Evolutionary conservation across 192 early-diverging fungal species (phyloP).

Genomic region (Coemansia sp.): DNA sequence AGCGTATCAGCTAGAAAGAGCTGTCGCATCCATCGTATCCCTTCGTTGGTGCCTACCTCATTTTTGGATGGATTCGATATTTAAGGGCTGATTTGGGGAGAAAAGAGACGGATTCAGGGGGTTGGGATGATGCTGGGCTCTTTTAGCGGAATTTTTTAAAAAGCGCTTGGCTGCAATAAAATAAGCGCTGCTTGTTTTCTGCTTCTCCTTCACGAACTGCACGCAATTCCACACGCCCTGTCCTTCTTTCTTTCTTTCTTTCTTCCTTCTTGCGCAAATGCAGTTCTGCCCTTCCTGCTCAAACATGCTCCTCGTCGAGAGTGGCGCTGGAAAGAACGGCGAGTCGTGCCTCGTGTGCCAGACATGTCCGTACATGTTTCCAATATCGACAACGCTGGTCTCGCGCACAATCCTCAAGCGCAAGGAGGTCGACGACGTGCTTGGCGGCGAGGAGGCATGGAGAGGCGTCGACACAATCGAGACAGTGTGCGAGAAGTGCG

Average conservation of each 20-base stretch:
- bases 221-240: neutral
- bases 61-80: slow-evolving; percentile 20
- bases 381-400: slow-evolving; percentile 64
- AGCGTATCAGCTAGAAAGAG: neutral
- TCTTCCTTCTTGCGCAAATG: slow-evolving; percentile 49
- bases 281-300: slow-evolving; percentile 88
- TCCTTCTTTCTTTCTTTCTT: neutral
- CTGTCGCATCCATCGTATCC: slow-evolving; percentile 7
- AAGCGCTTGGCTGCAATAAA: too few relatives aligned
- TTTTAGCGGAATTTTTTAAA: neutral
- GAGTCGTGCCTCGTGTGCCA: slow-evolving; percentile 74
- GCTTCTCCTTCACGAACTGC: too few relatives aligned
- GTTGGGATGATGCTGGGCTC: too few relatives aligned
- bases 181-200: too few relatives aligned
- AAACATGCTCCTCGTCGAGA: slow-evolving; percentile 77
- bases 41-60: slow-evolving; percentile 8
- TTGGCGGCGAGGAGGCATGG: slow-evolving; percentile 89
- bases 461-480: slow-evolving; percentile 75
- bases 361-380: slow-evolving; percentile 85
- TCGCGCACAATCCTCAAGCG: slow-evolving; percentile 67
- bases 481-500: slow-evolving; percentile 63
- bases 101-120: neutral
- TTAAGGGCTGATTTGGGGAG: neutral
- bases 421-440: slow-evolving; percentile 90
- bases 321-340: slow-evolving; percentile 46